A percentile compares a stretch with the other conserved stretches of the same genome.
Conservation (phyloP, 768 basidiomycete species). For the Hygrophorus russula region DNA sequence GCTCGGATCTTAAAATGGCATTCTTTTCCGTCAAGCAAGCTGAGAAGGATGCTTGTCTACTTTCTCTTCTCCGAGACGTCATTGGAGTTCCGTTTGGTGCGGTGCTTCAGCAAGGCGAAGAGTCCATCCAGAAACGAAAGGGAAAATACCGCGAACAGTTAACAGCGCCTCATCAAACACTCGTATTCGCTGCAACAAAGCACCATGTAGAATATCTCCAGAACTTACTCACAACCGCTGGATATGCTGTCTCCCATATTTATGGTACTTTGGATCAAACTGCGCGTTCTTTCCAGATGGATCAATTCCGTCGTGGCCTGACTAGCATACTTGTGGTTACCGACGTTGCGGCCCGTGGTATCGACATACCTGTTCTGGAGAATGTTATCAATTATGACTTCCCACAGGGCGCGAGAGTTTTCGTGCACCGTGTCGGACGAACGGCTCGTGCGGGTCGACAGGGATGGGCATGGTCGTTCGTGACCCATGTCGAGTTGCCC, state of each 20-base stretch:
- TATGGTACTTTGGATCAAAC: constrained; percentile 93
- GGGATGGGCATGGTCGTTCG: constrained; percentile 95
- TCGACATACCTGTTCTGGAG: constrained; percentile 93
- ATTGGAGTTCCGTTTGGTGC: constrained; percentile 65
- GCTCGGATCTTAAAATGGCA: constrained; percentile 84
- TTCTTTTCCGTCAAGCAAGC: constrained; percentile 88
- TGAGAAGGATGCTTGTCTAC: constrained; percentile 89
- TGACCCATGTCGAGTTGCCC: constrained; percentile 77
- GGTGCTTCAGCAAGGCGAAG: constrained; percentile 15
- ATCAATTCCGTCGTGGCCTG: constrained; percentile 69
- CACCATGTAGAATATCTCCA: constrained; percentile 96
- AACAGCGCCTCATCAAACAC: constrained; percentile 77
- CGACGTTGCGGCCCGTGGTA: constrained; percentile 95
- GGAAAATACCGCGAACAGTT: constrained; percentile 37
- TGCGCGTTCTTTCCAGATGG: constrained; percentile 85
- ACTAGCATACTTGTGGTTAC: constrained; percentile 90
- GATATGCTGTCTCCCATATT: constrained; percentile 87
- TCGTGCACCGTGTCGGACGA: constrained; percentile 93
- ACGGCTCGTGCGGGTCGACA: constrained; percentile 91
- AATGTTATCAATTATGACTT: constrained; percentile 99
- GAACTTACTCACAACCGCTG: constrained; percentile 63
- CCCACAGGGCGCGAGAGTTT: constrained; percentile 85
- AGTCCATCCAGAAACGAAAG: constrained; percentile 33
- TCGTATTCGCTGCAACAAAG: constrained; percentile 93
- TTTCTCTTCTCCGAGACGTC: constrained; percentile 76